Evolutionary conservation across 257 asterid species (phyloP), one percentile per base, ranked within the genome.

Genomic region (Plantago elongata): DNA sequence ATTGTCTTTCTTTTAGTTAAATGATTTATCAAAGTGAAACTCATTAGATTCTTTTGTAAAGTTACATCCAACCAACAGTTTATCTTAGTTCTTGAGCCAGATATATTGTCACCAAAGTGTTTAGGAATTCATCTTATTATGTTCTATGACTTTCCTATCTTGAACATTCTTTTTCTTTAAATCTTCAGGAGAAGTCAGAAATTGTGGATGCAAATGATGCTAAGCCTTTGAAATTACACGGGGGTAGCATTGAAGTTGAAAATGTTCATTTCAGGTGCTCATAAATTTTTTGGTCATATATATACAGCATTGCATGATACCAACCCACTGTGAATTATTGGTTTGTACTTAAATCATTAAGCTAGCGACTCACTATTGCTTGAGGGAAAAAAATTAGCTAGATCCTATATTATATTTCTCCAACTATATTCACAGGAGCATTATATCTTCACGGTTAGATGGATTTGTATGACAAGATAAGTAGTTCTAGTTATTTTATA

Each of bases 221-320:
- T 18, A 82, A 83, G 74, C 86, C 95, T 58, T 78, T 93, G 74
- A 72, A 72, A 72, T 79, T 89, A 54, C 63, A 68, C 59, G 96
- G 95, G 64, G 95, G 96, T 59, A 55, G 76, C 72, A 74, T 93
- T 77, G 84, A 84, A 75, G 87, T 93, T 77, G 87, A 89, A 55
- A 75, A 85, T 38, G 96, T 89, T 66, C 89, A 89, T 78, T 93
- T 93, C 91, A 93, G 99, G 99, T 91, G 65, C 66, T 18, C 65
- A 63, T 75, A 55, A 43, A 57, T 7, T 50, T 55, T 51, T 61
- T 14, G 12, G 11, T 60, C 51, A 52, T 52, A 22, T 9, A 1
- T 8, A 17, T 30, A 3, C n/a, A 17, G 15, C 40, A 4, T 18
- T 17, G 15, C 58, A 51, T 51, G 54, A 50, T 50, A 3, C 9